Percentiles rank a stretch among this genome's conserved stretches.
phyloP scores from a whole-genome alignment of 768 basidiomycete species.

The Boletus sensibilis region DNA sequence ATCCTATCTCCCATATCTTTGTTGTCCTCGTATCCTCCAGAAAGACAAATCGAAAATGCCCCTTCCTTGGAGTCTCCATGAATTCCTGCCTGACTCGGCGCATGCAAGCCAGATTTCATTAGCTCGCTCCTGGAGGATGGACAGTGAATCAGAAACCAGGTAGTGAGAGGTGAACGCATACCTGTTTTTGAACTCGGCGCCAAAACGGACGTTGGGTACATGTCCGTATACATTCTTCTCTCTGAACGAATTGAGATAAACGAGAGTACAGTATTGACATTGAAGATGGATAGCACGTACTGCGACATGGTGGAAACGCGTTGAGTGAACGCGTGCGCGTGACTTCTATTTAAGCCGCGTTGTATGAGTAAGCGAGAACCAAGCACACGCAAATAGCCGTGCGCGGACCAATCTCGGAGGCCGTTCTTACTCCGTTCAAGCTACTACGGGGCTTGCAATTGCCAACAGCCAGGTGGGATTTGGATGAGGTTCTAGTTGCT shows the following conservation, averaged over 20 bases:
- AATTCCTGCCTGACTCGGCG: conserved; percentile 37
- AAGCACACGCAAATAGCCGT: conserved; percentile 18
- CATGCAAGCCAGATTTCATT: conserved; percentile 34
- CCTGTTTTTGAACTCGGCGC: conserved; percentile 24
- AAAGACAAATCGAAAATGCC: conserved; percentile 43
- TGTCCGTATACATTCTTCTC: conserved; percentile 28
- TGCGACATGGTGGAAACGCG: conserved; percentile 20
- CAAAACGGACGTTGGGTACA: conserved; percentile 25
- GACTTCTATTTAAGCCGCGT: conserved; percentile 6
- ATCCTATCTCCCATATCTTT: conserved; percentile 37
- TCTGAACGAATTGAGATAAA: conserved; percentile 1
- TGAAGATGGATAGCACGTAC: conserved; percentile 6
- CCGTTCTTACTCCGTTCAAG: background rate
- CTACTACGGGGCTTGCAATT: too few relatives aligned
- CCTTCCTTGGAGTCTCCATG: conserved; percentile 34
- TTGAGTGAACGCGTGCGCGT: background rate
- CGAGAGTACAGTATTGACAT: background rate
- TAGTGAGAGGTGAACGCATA: background rate
- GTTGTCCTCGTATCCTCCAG: conserved; percentile 44
- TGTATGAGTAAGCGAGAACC: conserved; percentile 2
- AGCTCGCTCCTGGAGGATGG: conserved; percentile 20
- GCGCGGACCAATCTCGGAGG: background rate
- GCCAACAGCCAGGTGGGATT: too few relatives aligned
- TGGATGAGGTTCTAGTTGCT: background rate
- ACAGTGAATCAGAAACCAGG: background rate